These are phyloP conservation scores for Gymnopus androsaceus DNA, from an alignment of 1,284 basidiomycete species.

Conservation along the genomic window DNA sequence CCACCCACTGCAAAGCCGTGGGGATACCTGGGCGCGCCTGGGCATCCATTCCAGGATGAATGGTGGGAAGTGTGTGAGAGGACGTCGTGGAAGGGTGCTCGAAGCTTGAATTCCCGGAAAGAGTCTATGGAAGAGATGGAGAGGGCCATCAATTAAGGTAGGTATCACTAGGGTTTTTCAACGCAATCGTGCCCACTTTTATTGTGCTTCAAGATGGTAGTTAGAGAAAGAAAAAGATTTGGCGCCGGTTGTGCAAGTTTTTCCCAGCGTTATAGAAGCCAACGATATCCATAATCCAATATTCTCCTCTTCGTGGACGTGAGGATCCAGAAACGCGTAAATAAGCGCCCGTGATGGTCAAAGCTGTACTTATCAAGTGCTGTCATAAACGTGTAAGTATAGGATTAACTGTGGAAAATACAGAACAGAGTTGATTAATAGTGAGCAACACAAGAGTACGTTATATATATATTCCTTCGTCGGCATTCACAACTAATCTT, in stretches of 20 bases:
- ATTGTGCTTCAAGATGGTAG: too few species aligned
- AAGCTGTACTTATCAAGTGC: too few species aligned
- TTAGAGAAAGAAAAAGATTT: too few species aligned
- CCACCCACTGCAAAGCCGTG: conserved; percentile 58
- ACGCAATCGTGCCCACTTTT: too few species aligned
- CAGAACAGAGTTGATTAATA: neutral
- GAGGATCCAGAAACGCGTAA: too few species aligned
- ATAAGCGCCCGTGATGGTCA: too few species aligned
- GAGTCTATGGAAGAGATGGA: neutral
- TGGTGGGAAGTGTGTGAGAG: conserved; percentile 48
- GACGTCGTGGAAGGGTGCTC: conserved; percentile 44
- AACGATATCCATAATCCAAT: too few species aligned
- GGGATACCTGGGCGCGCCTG: conserved; percentile 56
- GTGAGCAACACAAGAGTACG: neutral
- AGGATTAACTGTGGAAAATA: neutral
- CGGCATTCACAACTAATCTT: neutral
- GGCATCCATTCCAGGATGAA: conserved; percentile 48
- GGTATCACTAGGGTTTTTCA: too few species aligned
- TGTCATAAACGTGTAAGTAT: neutral
- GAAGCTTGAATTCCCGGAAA: conserved; percentile 14
- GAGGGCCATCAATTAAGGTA: neutral
- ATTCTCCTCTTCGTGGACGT: too few species aligned
- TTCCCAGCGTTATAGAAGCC: too few species aligned
- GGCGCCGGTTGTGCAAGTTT: too few species aligned
- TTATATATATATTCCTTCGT: neutral